Evolutionary conservation across 78 protist species (phyloP).

Genomic region (Planoprotostelium fungivorum): DNA sequence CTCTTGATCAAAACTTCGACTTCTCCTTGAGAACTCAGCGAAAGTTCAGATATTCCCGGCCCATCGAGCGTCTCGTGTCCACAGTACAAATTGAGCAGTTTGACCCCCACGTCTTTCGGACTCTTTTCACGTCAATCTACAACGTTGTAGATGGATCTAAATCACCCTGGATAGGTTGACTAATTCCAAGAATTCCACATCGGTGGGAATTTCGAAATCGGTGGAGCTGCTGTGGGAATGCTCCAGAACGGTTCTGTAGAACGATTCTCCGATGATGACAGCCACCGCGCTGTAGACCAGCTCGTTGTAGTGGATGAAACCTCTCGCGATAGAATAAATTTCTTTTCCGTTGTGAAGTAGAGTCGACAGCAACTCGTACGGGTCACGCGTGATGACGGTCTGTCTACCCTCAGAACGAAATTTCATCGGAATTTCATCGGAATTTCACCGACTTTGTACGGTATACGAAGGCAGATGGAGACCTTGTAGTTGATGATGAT

Average conservation of each 20-base stretch:
- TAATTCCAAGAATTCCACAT: neutral
- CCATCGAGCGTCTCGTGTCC: neutral
- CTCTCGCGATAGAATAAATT: neutral
- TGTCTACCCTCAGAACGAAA: neutral
- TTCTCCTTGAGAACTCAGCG: conserved; percentile 4
- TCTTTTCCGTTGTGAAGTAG: neutral
- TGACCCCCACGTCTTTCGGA: neutral
- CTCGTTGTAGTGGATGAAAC: neutral
- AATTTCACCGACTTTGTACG: neutral
- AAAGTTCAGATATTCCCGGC: neutral
- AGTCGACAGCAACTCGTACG: neutral
- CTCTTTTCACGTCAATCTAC: neutral
- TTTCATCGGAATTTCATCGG: neutral
- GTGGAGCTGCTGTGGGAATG: neutral
- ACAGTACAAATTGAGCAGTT: neutral
- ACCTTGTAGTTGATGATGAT: neutral
- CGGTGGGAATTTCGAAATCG: neutral
- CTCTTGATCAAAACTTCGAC: conserved; percentile 50
- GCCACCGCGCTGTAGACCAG: neutral
- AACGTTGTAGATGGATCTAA: too few species aligned
- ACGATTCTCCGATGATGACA: neutral
- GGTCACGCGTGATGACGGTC: neutral
- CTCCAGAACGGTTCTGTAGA: neutral
- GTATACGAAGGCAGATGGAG: neutral
- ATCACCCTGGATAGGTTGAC: neutral